A percentile compares a stretch with the other conserved stretches of the same genome.
These are phyloP conservation scores for Tolypocladium nubicola DNA, from an alignment of 2,329 filamentous ascomycete species.

Conservation along the genomic window DNA sequence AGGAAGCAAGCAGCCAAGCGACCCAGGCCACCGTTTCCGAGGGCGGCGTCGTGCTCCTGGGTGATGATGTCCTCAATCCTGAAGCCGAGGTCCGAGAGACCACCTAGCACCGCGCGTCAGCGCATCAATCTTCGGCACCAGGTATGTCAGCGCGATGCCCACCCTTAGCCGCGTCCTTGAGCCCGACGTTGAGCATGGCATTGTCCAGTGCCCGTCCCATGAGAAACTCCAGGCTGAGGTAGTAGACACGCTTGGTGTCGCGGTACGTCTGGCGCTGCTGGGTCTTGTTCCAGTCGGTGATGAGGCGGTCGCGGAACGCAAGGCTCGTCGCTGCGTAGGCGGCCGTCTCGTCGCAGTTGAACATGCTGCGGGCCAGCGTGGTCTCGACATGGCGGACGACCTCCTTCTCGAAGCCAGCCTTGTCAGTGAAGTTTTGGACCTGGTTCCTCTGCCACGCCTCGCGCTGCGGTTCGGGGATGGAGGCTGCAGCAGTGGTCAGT, in stretches of 20 bases:
- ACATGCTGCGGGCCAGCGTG: conserved; percentile 87
- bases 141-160: conserved; percentile 14
- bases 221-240: conserved; percentile 91
- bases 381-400: conserved; percentile 93
- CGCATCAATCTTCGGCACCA: neutral
- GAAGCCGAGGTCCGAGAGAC: conserved; percentile 83
- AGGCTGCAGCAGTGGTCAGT: conserved; percentile 31
- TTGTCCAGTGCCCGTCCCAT: conserved; percentile 97
- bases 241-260: conserved; percentile 92
- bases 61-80: conserved; percentile 90
- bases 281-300: conserved; percentile 96
- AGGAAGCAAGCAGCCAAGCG: conserved; percentile 94
- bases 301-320: conserved; percentile 84
- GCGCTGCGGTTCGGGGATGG: conserved; percentile 80
- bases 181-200: conserved; percentile 91
- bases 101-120: conserved; percentile 42
- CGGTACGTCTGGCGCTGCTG: conserved; percentile 89
- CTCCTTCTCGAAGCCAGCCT: conserved; percentile 79
- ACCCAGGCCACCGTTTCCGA: conserved; percentile 92
- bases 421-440: conserved; percentile 59
- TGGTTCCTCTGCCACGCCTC: conserved; percentile 62
- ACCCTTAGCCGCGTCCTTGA: conserved; percentile 79
- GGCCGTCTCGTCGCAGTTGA: conserved; percentile 94
- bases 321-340: conserved; percentile 86
- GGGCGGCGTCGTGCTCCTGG: conserved; percentile 91